Evolutionary conservation across 2,329 filamentous ascomycete species (phyloP).

Genomic region (Tolypocladium nubicola): DNA sequence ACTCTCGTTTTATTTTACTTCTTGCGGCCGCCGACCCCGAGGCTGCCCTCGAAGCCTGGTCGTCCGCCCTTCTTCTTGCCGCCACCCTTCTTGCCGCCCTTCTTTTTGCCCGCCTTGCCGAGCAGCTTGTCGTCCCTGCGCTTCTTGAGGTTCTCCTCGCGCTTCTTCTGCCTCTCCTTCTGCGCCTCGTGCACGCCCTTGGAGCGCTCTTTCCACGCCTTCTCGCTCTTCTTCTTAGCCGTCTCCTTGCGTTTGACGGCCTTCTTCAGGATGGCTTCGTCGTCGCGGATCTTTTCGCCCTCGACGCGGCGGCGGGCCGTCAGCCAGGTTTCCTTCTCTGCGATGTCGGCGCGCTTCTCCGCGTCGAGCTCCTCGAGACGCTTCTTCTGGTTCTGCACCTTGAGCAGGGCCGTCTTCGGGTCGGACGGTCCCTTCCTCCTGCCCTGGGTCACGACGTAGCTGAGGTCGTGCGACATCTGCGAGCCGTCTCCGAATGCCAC

Average conservation of each 20-base stretch:
- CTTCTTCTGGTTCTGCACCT: slow-evolving; percentile 76
- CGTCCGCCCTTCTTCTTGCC: slow-evolving; percentile 37
- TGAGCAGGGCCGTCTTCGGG: slow-evolving; percentile 73
- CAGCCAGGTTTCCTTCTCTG: slow-evolving; percentile 91
- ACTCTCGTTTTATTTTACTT: slow-evolving; percentile 21
- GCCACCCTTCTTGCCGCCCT: slow-evolving; percentile 24
- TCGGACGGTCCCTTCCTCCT: slow-evolving; percentile 80
- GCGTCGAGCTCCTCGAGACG: slow-evolving; percentile 66
- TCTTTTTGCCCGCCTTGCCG: slow-evolving; percentile 50
- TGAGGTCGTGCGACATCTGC: slow-evolving; percentile 62
- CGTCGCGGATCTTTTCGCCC: slow-evolving; percentile 81
- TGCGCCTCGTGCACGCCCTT: slow-evolving; percentile 65
- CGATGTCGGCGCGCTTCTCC: slow-evolving; percentile 72
- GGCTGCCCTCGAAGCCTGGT: slow-evolving; percentile 60
- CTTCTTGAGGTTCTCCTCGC: slow-evolving; percentile 67
- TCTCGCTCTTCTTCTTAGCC: slow-evolving; percentile 81
- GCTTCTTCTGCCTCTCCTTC: slow-evolving; percentile 72
- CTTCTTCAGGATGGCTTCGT: slow-evolving; percentile 82
- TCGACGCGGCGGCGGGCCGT: slow-evolving; percentile 81
- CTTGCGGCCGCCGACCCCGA: slow-evolving; percentile 44
- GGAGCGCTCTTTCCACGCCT: slow-evolving; percentile 69
- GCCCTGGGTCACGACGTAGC: slow-evolving; percentile 37
- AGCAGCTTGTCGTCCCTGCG: slow-evolving; percentile 61
- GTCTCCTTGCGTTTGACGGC: slow-evolving; percentile 88
- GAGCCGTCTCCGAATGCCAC: slow-evolving; percentile 86